Percentiles rank a stretch among this genome's conserved stretches.
These are phyloP conservation scores for Xylariaceae sp. DNA, from an alignment of 2,329 filamentous ascomycete species.

Conservation along the genomic window DNA sequence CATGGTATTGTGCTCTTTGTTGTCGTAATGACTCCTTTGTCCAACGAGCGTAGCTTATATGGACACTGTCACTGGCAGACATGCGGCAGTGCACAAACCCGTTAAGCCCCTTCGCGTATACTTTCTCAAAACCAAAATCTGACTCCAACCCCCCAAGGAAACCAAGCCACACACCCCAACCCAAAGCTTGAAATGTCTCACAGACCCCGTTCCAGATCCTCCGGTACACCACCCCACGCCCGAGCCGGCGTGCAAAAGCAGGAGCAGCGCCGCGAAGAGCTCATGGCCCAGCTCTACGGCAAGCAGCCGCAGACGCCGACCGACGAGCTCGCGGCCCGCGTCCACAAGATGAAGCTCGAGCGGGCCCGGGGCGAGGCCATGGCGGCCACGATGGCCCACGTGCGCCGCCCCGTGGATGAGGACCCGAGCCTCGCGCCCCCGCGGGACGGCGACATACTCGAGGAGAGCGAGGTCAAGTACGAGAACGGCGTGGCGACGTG, in stretches of 20 bases:
- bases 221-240: too few species aligned
- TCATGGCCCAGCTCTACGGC: background rate
- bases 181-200: too few species aligned
- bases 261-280: background rate
- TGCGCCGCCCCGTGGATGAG: background rate
- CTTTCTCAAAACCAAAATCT: too few species aligned
- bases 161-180: too few species aligned
- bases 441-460: background rate
- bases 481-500: slow-evolving; percentile 1
- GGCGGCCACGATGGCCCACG: background rate
- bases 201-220: too few species aligned
- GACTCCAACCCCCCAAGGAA: too few species aligned
- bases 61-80: too few species aligned
- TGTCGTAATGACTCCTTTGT: too few species aligned
- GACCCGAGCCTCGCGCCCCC: slow-evolving; percentile 8
- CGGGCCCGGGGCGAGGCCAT: background rate
- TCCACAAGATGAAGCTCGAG: slow-evolving; percentile 18
- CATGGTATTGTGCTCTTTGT: too few species aligned
- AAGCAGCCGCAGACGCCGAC: background rate
- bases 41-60: too few species aligned
- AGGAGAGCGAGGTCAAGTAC: background rate
- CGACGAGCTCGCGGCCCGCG: slow-evolving; percentile 12
- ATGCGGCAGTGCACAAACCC: too few species aligned
- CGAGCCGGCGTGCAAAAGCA: background rate
- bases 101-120: too few species aligned